Conservation (phyloP, 768 basidiomycete genomes). For the Pleurotus sapidus region DNA sequence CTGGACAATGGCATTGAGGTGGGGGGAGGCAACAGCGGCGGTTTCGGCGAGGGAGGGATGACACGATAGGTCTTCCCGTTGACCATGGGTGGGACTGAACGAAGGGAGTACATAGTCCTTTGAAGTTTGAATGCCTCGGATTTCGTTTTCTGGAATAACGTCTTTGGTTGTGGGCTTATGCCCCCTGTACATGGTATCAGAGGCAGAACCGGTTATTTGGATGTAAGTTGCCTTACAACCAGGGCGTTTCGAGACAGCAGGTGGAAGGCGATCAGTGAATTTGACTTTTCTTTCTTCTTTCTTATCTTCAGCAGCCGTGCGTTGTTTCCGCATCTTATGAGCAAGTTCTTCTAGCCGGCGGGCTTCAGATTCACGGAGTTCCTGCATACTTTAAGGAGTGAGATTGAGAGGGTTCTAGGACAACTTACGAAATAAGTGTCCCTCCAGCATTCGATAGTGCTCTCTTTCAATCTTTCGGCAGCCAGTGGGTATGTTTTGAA, state of each 20-base stretch:
- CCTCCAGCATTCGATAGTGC: constrained; percentile 60
- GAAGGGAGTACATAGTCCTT: constrained; percentile 54
- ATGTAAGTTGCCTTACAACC: constrained; percentile 46
- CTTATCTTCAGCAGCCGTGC: constrained; percentile 67
- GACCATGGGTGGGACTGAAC: constrained; percentile 54
- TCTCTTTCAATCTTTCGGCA: constrained; percentile 41
- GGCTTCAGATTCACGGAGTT: constrained; percentile 56
- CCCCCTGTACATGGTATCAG: constrained; percentile 28
- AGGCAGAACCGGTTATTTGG: constrained; percentile 14
- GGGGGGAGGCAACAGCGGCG: constrained; percentile 30
- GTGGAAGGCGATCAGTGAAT: constrained; percentile 66
- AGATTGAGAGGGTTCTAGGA: not conserved
- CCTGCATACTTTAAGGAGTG: constrained; percentile 30
- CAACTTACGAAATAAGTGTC: constrained; percentile 65
- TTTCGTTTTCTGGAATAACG: constrained; percentile 76
- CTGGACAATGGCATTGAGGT: constrained; percentile 22
- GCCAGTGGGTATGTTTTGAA: constrained; percentile 56
- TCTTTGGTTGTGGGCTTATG: constrained; percentile 47
- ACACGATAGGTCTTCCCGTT: constrained; percentile 41
- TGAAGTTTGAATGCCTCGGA: constrained; percentile 67
- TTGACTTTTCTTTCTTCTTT: constrained; percentile 79
- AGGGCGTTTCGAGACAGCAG: constrained; percentile 48
- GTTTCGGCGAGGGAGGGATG: constrained; percentile 31
- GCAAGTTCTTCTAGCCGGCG: constrained; percentile 62
- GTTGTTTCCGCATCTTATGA: constrained; percentile 59